Conservation (phyloP, 164 flowering plant genomes). For the Macadamia integrifolia region DNA sequence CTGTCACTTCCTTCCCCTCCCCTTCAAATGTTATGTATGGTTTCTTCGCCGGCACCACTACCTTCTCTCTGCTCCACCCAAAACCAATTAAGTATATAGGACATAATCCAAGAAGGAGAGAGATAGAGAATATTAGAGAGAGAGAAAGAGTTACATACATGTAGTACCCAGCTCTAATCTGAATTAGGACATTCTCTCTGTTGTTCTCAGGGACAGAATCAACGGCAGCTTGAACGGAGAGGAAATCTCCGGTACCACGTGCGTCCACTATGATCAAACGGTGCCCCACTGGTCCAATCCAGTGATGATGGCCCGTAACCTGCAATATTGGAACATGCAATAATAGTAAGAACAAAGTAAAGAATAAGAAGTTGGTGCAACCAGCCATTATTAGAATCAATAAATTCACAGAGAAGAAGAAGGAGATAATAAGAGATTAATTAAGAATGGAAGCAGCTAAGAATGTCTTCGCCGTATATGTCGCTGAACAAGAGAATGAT, state of each 20-base stretch:
- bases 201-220: slow-evolving; percentile 61
- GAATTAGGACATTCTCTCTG: slow-evolving; percentile 42
- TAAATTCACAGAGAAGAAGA: background rate
- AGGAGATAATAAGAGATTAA: background rate
- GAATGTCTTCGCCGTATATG: slow-evolving; percentile 1
- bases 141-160: slow-evolving; percentile 26
- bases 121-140: background rate
- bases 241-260: slow-evolving; percentile 54
- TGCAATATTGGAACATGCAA: background rate
- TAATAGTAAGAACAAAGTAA: background rate
- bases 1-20: slow-evolving; percentile 63
- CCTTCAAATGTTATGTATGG: slow-evolving; percentile 88
- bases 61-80: slow-evolving; percentile 67
- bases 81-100: background rate
- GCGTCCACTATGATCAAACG: slow-evolving; percentile 54
- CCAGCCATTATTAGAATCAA: slow-evolving; percentile 9
- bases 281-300: slow-evolving; percentile 64
- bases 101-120: background rate
- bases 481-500: background rate
- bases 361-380: background rate
- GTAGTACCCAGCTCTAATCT: slow-evolving; percentile 66
- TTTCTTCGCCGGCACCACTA: slow-evolving; percentile 69
- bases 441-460: background rate
- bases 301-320: slow-evolving; percentile 27
- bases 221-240: slow-evolving; percentile 73